A percentile compares a stretch with the other conserved stretches of the same genome.
Evolutionary conservation across 2,329 filamentous ascomycete genomes (phyloP).

Genomic region (Pestalotiopsis sp.): DNA sequence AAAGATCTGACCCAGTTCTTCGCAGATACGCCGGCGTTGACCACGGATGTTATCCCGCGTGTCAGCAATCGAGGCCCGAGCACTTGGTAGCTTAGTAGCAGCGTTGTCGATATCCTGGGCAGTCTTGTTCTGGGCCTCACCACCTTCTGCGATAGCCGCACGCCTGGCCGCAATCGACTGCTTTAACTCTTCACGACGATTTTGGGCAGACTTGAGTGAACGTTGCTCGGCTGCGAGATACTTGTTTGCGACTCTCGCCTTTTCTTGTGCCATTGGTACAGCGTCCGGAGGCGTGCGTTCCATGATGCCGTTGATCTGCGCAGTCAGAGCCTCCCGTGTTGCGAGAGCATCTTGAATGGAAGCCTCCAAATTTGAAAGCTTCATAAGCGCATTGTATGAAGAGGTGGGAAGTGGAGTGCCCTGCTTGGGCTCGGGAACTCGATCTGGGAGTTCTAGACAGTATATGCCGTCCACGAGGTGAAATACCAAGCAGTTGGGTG

Average conservation of each 20-base stretch:
- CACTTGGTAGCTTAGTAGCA: constrained; percentile 56
- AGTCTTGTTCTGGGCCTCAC: constrained; percentile 56
- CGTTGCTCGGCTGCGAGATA: constrained; percentile 66
- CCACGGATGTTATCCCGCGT: constrained; percentile 70
- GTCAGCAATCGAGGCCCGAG: constrained; percentile 53
- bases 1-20: constrained; percentile 78
- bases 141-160: constrained; percentile 66
- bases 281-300: constrained; percentile 39
- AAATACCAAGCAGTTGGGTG: constrained; percentile 80
- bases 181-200: constrained; percentile 66
- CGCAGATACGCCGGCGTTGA: constrained; percentile 86
- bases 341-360: constrained; percentile 87
- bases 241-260: constrained; percentile 45
- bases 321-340: constrained; percentile 70
- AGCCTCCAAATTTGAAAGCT: constrained; percentile 82
- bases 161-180: constrained; percentile 65
- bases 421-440: constrained; percentile 51
- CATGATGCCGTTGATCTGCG: constrained; percentile 71
- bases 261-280: constrained; percentile 50
- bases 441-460: constrained; percentile 67
- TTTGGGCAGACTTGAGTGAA: constrained; percentile 60
- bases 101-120: constrained; percentile 63
- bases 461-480: constrained; percentile 87
- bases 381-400: constrained; percentile 86
- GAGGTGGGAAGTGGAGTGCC: constrained; percentile 61